Evolutionary conservation across 1,284 basidiomycete genomes (phyloP).

Genomic region (Xanthoconium separans): DNA sequence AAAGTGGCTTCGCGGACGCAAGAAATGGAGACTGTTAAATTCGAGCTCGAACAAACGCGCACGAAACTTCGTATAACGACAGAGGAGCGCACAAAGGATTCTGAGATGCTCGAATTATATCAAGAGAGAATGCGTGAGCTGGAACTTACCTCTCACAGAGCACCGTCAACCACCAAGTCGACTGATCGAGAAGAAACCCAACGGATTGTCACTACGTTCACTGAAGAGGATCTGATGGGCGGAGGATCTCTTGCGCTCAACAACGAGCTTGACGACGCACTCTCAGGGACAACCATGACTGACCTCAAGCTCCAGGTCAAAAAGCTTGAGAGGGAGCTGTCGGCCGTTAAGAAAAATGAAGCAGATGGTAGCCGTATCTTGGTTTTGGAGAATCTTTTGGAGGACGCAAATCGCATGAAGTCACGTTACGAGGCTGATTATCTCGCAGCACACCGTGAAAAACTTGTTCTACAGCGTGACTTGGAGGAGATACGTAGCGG

Average conservation of each 20-base stretch:
- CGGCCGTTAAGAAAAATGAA: constrained; percentile 70
- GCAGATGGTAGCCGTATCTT: constrained; percentile 72
- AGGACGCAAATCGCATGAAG: constrained; percentile 90
- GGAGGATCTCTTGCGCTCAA: constrained; percentile 63
- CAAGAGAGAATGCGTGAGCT: constrained; percentile 92
- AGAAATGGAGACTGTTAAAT: constrained; percentile 71
- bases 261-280: constrained; percentile 83
- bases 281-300: constrained; percentile 85
- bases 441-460: constrained; percentile 80
- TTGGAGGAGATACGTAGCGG: constrained; percentile 89
- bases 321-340: constrained; percentile 81
- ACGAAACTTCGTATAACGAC: constrained; percentile 67
- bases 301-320: constrained; percentile 86
- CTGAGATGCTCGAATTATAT: constrained; percentile 84
- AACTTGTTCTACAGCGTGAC: constrained; percentile 77
- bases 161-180: constrained; percentile 25
- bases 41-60: constrained; percentile 75
- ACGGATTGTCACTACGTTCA: constrained; percentile 34
- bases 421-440: constrained; percentile 89
- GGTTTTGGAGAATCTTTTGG: constrained; percentile 87
- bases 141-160: constrained; percentile 64
- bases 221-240: constrained; percentile 41
- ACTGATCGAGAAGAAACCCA: constrained; percentile 21
- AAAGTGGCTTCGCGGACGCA: constrained; percentile 64
- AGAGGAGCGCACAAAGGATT: constrained; percentile 75